Percentiles rank a stretch among this genome's conserved stretches.
These are phyloP conservation scores for Mycena citricolor DNA, from an alignment of 1,284 basidiomycete species.

Conservation along the genomic window DNA sequence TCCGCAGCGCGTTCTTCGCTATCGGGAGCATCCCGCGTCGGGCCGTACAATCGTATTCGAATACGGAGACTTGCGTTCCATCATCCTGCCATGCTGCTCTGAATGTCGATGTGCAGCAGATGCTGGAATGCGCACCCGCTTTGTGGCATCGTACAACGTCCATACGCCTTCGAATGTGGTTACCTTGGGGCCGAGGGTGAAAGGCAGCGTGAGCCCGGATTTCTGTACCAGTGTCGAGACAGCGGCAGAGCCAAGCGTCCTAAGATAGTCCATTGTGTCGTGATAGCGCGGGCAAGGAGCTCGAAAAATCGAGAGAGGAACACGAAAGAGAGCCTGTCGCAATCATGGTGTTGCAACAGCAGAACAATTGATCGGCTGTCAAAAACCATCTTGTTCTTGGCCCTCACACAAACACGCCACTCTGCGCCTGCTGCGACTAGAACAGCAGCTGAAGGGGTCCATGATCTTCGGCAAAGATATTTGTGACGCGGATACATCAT, in stretches of 20 bases:
- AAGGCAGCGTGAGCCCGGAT: slow-evolving; percentile 87
- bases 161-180: slow-evolving; percentile 77
- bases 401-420: no score
- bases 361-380: no score
- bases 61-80: slow-evolving; percentile 78
- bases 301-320: no score
- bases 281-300: no score
- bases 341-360: no score
- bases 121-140: slow-evolving; percentile 58
- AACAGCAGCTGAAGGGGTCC: no score
- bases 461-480: no score
- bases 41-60: slow-evolving; percentile 81
- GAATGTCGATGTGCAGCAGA: slow-evolving; percentile 12
- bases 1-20: slow-evolving; percentile 89
- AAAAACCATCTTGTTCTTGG: no score
- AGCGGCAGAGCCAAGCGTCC: slow-evolving; percentile 82
- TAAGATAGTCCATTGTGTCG: slow-evolving; percentile 75
- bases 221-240: slow-evolving; percentile 87
- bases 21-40: slow-evolving; percentile 66
- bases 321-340: no score
- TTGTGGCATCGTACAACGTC: slow-evolving; percentile 85
- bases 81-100: slow-evolving; percentile 69
- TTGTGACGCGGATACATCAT: no score
- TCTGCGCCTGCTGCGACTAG: no score
- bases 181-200: slow-evolving; percentile 80